Base-by-base conservation (phyloP, 306 rosid genomes). In the Dryas drummondii region DNA sequence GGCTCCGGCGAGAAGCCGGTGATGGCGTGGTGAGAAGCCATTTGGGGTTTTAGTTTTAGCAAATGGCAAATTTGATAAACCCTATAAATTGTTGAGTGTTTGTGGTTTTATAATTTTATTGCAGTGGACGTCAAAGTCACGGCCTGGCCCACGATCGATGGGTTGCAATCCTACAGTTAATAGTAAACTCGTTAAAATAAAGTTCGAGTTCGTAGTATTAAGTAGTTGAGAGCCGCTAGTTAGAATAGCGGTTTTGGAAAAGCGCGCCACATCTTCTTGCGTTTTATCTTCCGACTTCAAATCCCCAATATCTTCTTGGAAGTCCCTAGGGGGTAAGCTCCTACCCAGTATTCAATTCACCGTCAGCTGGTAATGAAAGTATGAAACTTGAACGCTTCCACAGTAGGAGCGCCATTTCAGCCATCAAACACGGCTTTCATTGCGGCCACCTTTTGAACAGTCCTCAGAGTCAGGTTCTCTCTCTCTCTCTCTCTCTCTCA, bases 341-440 rank as follows among this genome's bases (percentile, higher is more conserved):
- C 9, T 46, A 5, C 6, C 49, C 49, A 46, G 49, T 46, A 5
- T 46, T 8, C 49, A 8, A 32, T 32, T 8, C 49, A 0, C 5
- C 49, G 49, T 46, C 49, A 5, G 9, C 49, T 8, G 49, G 9
- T 46, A 46, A 5, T 8, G 49, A 46, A 5, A 65, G 40, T 9
- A 71, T 77, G 87, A 87, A 81, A 72, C 72, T 78, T 77, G 83
- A 76, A 61, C 40, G 77, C 40, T 65, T 80, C 70, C 54, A 74
- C 56, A 5, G 73, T 65, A 75, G 44, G 67, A 46, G 73, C 55
- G 50, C 86, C 60, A 65, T 80, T 44, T 52, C 78, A 60, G 71
- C 86, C 37, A 49, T 81, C 73, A 80, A 66, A 53, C 84, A 61
- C 70, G 57, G 76, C 26, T 70, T 88, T 79, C 72, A 77, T 73